Evolutionary conservation across 331 rosid genomes (phyloP).

Genomic region (Acacia pycnantha): DNA sequence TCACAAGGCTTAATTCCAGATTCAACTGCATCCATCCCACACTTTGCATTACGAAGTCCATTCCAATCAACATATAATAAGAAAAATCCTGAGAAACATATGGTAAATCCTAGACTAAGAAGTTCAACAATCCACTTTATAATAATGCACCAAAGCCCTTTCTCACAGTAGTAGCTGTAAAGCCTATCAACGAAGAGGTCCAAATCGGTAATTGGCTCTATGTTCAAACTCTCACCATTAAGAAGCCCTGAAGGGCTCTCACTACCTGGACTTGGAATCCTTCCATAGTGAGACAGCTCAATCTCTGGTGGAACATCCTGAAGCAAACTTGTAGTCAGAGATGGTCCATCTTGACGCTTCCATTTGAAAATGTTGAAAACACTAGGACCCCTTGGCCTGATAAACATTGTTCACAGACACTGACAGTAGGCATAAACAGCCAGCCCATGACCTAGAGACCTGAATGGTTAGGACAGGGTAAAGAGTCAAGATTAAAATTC

Average conservation of each 20-base stretch:
- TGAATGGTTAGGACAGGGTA: slow-evolving; percentile 24
- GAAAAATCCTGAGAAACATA: slow-evolving; percentile 92
- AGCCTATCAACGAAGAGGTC: slow-evolving; percentile 95
- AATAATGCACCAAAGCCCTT: slow-evolving; percentile 94
- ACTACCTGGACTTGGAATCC: slow-evolving; percentile 75
- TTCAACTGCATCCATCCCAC: slow-evolving; percentile 98
- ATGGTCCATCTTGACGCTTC: slow-evolving; percentile 56
- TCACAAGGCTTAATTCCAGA: slow-evolving; percentile 95
- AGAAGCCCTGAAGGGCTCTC: slow-evolving; percentile 98
- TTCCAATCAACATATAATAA: slow-evolving; percentile 86
- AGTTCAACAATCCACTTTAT: slow-evolving; percentile 95
- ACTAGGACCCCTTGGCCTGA: slow-evolving; percentile 54
- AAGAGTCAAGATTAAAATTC: slow-evolving; percentile 4
- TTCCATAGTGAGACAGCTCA: slow-evolving; percentile 72
- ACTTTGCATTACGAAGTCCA: slow-evolving; percentile 93
- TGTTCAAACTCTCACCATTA: slow-evolving; percentile 75
- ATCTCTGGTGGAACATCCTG: slow-evolving; percentile 70
- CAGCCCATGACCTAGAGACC: slow-evolving; percentile 72
- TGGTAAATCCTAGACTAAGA: slow-evolving; percentile 83
- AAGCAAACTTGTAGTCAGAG: slow-evolving; percentile 60
- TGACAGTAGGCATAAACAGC: slow-evolving; percentile 56
- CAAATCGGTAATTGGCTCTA: slow-evolving; percentile 84
- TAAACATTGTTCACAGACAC: slow-evolving; percentile 81
- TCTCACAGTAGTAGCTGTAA: slow-evolving; percentile 84
- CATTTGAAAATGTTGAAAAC: slow-evolving; percentile 58